Base-by-base conservation (phyloP, 176 grass and related monocot genomes). In the Carex scoparia region DNA sequence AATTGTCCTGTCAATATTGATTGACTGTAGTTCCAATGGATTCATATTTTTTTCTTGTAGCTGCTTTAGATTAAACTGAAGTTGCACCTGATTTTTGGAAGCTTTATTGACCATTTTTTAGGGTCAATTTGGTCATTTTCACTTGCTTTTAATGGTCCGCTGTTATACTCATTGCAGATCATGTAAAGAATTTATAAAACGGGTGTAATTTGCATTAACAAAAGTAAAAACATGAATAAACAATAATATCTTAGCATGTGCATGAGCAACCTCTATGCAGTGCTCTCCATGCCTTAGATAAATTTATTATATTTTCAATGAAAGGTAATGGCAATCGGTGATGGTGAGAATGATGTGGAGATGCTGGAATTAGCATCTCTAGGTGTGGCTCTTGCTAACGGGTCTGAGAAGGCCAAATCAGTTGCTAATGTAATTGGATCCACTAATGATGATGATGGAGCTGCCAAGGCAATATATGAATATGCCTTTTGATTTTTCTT, bases 301-400 rank as follows among this genome's bases (percentile, higher is more conserved):
- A 53, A 14, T 62, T 54, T 27, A 77, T 55, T 7, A 35, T 79
- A 18, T 53, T 58, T 56, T 56, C 4, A 16, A 58, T 79, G 2
- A 60, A 82, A 98, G 93, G 67, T 94, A 85, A 99, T 99, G 93
- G 97, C 97, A 32, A 99, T 99, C 77, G 93, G 97, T 58, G 93
- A 99, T 78, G 97, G 97, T 57, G 91, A 99, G 89, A 99, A 99
- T 88, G 97, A 96, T 81, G 85, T 92, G 7, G 97, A 99, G 92
- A 94, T 99, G 97, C 82, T 94, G 35, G 85, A 99, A 74, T 63
- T 96, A 59, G 91, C 91, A 87, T 95, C 90, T 5, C 70, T 96
- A 14, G 97, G 97, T 16, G 86, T 99, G 82, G 97, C 91, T 58
- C 90, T 96, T 87, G 97, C 91, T 70, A 99, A 99, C 81, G 97